phyloP scores from a whole-genome alignment of 164 flowering plant genomes.

The Vitis vinifera region ASM3070453v1 NC_081805.1:3314501-3315000 shows the following conservation, averaged over 20 bases:
- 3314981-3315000: not conserved
- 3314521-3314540: conserved; percentile 65
- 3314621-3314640: not conserved
- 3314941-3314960: not conserved
- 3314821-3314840: conserved; percentile 54
- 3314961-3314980: not conserved
- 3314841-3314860: conserved; percentile 38
- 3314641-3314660: not conserved
- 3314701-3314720: no score
- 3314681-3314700: no score
- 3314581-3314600: not conserved
- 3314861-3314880: conserved; percentile 48
- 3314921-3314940: not conserved
- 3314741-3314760: no score
- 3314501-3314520: conserved; percentile 49
- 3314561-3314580: conserved; percentile 41
- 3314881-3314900: conserved; percentile 40
- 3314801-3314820: conserved; percentile 41
- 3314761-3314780: no score
- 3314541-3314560: conserved; percentile 49
- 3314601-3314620: not conserved
- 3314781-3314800: not conserved
- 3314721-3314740: no score
- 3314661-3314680: not conserved
- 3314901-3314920: conserved; percentile 25